Percentiles rank a stretch among this genome's conserved stretches.
These are phyloP conservation scores for Lyophyllum decastes DNA, from an alignment of 768 basidiomycete species.

Conservation along the genomic window DNA sequence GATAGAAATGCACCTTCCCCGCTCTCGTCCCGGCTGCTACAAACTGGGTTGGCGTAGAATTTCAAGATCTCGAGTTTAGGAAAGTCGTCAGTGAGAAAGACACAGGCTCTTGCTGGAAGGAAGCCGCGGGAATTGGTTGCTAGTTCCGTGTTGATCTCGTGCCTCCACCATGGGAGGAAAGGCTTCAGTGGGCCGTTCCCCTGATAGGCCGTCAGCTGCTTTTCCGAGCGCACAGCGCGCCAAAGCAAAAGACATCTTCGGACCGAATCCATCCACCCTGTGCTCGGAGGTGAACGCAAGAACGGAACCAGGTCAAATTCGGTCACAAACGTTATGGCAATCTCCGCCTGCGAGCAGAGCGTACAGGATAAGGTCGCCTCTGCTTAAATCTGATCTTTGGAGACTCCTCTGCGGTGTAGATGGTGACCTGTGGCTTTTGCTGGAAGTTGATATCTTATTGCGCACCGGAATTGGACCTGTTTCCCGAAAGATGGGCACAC, in stretches of 20 bases:
- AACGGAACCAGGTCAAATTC: neutral
- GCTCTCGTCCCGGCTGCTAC: slow-evolving; percentile 13
- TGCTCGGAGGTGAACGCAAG: neutral
- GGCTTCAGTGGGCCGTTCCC: slow-evolving; percentile 34
- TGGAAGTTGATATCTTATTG: slow-evolving; percentile 35
- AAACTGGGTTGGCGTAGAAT: slow-evolving; percentile 46
- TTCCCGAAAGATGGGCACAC: slow-evolving; percentile 46
- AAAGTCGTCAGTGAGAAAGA: slow-evolving; percentile 47
- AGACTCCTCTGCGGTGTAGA: slow-evolving; percentile 13
- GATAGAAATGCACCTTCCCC: slow-evolving; percentile 4
- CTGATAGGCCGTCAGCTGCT: slow-evolving; percentile 41
- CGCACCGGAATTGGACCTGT: slow-evolving; percentile 22
- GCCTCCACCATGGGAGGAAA: slow-evolving; percentile 55
- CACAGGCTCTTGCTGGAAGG: slow-evolving; percentile 35
- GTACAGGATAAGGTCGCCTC: slow-evolving; percentile 60
- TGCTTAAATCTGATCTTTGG: slow-evolving; percentile 59
- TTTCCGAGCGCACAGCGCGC: slow-evolving; percentile 68
- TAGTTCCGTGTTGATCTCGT: slow-evolving; percentile 47
- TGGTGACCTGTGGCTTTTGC: slow-evolving; percentile 31
- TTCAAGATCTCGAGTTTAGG: slow-evolving; percentile 56
- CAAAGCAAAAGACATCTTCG: slow-evolving; percentile 57
- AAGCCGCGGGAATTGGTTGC: slow-evolving; percentile 48
- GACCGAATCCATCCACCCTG: slow-evolving; percentile 46
- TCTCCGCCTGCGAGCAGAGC: slow-evolving; percentile 74
- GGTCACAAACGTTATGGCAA: slow-evolving; percentile 43